Evolutionary conservation across 139 green algal species (phyloP), one percentile per base, ranked within the genome.

Genomic region (Chlorella sorokiniana): DNA sequence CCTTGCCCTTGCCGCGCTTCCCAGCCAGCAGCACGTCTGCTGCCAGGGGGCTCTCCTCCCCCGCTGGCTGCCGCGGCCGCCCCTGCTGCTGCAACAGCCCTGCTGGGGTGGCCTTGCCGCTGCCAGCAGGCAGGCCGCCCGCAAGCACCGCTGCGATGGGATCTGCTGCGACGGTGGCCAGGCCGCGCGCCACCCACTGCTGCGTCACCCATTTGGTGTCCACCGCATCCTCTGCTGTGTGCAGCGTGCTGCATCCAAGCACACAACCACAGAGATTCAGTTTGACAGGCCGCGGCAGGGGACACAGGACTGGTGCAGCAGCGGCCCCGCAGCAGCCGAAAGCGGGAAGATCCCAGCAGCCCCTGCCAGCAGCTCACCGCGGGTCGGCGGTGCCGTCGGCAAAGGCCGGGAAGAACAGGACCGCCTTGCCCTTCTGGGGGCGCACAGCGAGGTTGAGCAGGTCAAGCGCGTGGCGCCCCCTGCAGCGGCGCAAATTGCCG

Each of bases 321-420:
- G n/a, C n/a, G n/a, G n/a, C n/a, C 42, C 1, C 11, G 29, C 48
- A 56, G 14, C 11, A 56, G 5, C 62, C 62, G 8, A 69, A 40
- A 20, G 7, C 62, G 7, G n/a, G 6, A 8, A 31, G 29, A 27
- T 25, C 35, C 6, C 64, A 45, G 64, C 9, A 51, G 35, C 7
- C 35, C 2, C 14, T 48, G 9, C 27, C 35, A 51, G 6, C 11
- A 5, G 20, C 64, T 44, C 61, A 84, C 85, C 87, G 82, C 5
- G 81, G 61, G 61, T 96, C 92, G 4, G 88, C 59, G 10, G 78
- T 84, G n/a, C 92, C 91, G 76, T 94, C 87, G 0, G 84, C 56
- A 74, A 92, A 94, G 3, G 88, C 52, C 25, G 92, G 92, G 86
- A 96, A 96, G 84, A 96, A 96, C n/a, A 96, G 79, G 52, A 96